Conservation (phyloP, 164 flowering plant genomes). For the Amborella trichopoda region DNA sequence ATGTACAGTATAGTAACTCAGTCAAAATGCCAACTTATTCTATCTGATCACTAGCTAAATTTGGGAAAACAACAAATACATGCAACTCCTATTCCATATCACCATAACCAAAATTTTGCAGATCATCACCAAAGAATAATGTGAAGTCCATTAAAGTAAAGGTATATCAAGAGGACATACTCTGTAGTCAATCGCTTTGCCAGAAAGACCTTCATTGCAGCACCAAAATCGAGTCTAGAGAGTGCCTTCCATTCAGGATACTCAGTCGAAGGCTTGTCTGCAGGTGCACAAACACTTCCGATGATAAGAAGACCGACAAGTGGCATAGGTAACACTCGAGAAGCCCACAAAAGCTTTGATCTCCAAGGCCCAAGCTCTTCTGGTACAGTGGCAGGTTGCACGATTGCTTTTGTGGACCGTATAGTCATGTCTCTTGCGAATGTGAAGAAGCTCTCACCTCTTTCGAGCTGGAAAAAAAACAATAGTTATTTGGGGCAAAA, state of each 20-base stretch:
- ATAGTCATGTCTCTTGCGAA: constrained; percentile 93
- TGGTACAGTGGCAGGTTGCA: constrained; percentile 38
- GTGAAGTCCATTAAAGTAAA: too few relatives aligned
- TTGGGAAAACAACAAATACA: too few relatives aligned
- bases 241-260: constrained; percentile 81
- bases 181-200: constrained; percentile 82
- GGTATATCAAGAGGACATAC: constrained; percentile 54
- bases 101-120: too few relatives aligned
- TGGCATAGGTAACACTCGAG: constrained; percentile 93
- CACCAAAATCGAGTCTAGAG: constrained; percentile 82
- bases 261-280: constrained; percentile 36
- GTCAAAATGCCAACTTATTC: too few relatives aligned
- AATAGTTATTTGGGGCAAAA: too few relatives aligned
- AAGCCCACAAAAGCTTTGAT: constrained; percentile 90
- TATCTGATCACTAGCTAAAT: too few relatives aligned
- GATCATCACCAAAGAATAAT: too few relatives aligned
- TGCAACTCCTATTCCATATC: too few relatives aligned
- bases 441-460: constrained; percentile 81
- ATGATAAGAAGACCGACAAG: constrained; percentile 89
- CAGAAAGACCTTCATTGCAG: constrained; percentile 81
- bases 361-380: constrained; percentile 83
- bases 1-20: too few relatives aligned
- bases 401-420: constrained; percentile 69
- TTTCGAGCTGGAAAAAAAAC: constrained; percentile 46
- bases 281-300: constrained; percentile 59